A percentile compares a stretch with the other conserved stretches of the same genome.
Conservation (phyloP, 192 early-diverging fungal species). For the Chytriomyces confervae region DNA sequence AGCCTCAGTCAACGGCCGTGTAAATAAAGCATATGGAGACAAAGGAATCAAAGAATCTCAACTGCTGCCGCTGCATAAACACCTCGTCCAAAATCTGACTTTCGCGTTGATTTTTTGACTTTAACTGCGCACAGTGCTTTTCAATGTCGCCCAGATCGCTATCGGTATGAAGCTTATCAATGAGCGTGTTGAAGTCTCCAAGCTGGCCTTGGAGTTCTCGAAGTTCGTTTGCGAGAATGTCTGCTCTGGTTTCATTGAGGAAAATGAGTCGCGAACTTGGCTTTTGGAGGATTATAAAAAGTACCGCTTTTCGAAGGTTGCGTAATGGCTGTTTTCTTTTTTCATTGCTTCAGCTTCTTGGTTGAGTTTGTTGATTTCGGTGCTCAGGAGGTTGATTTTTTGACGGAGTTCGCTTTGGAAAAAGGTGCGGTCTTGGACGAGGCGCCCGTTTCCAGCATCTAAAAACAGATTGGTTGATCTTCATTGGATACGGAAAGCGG, state of each 20-base stretch:
- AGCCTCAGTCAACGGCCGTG: background rate
- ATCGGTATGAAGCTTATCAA: slow-evolving; percentile 65
- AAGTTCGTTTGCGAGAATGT: slow-evolving; percentile 55
- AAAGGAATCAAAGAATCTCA: background rate
- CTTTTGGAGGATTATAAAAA: background rate
- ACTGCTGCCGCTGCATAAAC: slow-evolving; percentile 60
- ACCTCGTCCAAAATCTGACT: slow-evolving; percentile 53
- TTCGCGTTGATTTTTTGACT: slow-evolving; percentile 56
- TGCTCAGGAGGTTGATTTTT: slow-evolving; percentile 48
- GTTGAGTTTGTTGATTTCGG: slow-evolving; percentile 55
- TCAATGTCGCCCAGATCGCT: slow-evolving; percentile 65
- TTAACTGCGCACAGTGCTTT: slow-evolving; percentile 52
- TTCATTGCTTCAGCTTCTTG: slow-evolving; percentile 51
- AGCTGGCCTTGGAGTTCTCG: slow-evolving; percentile 63
- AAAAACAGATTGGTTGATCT: background rate
- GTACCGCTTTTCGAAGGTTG: slow-evolving; percentile 61
- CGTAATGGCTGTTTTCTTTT: slow-evolving; percentile 57
- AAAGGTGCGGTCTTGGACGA: slow-evolving; percentile 60
- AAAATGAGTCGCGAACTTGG: background rate
- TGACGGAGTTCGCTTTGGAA: slow-evolving; percentile 63
- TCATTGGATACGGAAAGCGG: background rate
- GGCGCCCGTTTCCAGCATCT: slow-evolving; percentile 41
- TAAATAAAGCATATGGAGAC: background rate
- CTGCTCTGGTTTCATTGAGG: slow-evolving; percentile 46
- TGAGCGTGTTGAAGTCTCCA: slow-evolving; percentile 61